phyloP scores from a whole-genome alignment of 2,329 filamentous ascomycete species.

The Myriosclerotinia curreyana region DNA sequence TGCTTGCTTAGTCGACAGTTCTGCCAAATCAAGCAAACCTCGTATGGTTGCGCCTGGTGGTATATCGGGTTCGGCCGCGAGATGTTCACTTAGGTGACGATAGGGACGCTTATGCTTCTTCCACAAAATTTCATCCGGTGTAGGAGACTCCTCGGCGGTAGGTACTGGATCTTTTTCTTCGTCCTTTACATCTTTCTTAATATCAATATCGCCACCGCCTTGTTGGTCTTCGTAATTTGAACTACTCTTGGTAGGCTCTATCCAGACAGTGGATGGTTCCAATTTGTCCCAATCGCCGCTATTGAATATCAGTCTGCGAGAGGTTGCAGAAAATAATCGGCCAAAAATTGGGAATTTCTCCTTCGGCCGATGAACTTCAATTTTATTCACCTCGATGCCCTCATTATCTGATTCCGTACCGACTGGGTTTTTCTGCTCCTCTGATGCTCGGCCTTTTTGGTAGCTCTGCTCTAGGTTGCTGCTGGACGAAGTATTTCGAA shows the following conservation, averaged over 20 bases:
- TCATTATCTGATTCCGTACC: not conserved
- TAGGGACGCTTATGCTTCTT: conserved; percentile 1
- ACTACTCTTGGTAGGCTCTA: not conserved
- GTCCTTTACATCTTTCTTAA: not conserved
- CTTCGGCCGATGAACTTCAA: not conserved
- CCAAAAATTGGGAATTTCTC: not conserved
- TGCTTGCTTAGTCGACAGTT: conserved; percentile 2
- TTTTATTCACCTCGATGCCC: not conserved
- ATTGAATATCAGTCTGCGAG: not conserved
- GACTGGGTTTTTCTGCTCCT: too few relatives aligned
- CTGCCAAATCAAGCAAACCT: conserved; percentile 7
- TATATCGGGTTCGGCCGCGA: conserved; percentile 1
- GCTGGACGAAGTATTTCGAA: too few relatives aligned
- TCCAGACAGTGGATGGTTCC: not conserved
- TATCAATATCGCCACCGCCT: not conserved
- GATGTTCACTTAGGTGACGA: not conserved
- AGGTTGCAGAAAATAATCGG: not conserved
- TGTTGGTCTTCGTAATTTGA: not conserved
- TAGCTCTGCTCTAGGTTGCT: too few relatives aligned
- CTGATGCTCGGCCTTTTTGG: too few relatives aligned
- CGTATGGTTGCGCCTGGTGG: not conserved
- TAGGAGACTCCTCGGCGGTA: not conserved
- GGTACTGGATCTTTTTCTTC: not conserved
- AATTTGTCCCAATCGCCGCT: not conserved
- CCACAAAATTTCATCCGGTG: not conserved